These are phyloP conservation scores for Keithomyces neogunnii DNA, from an alignment of 2,329 filamentous ascomycete species.

Conservation along the genomic window DNA sequence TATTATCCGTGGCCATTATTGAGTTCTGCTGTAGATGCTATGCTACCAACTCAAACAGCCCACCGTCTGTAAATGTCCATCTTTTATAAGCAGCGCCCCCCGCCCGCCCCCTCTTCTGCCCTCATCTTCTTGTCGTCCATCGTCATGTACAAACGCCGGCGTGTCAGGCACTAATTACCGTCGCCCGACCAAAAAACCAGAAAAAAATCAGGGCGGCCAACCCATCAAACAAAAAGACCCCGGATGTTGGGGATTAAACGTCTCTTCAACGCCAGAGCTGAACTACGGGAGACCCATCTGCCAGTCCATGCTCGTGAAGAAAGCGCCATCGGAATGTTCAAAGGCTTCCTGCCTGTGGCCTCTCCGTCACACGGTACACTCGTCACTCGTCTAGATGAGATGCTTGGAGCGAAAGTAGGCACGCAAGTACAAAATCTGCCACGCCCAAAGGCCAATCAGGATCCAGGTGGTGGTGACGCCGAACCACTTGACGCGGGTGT, in stretches of 20 bases:
- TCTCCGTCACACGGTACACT: too few species aligned
- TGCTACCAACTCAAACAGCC: background rate
- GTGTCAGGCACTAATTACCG: conserved; percentile 3
- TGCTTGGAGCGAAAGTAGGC: conserved; percentile 77
- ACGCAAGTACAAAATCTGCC: conserved; percentile 96
- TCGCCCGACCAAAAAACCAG: conserved; percentile 3
- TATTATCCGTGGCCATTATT: background rate
- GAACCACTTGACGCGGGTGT: conserved; percentile 98
- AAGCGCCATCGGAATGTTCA: too few species aligned
- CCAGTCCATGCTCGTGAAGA: too few species aligned
- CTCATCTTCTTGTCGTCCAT: conserved; percentile 2
- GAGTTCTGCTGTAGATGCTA: background rate
- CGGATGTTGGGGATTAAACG: background rate
- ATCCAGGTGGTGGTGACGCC: conserved; percentile 88
- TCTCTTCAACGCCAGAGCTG: background rate
- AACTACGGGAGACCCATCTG: too few species aligned
- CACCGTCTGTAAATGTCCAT: background rate
- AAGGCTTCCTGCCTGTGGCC: too few species aligned
- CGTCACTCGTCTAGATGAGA: conserved; percentile 21
- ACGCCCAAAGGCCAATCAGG: conserved; percentile 79
- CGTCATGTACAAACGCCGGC: conserved; percentile 15
- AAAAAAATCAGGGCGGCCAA: background rate
- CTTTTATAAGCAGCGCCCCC: background rate
- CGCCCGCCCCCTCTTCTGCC: background rate
- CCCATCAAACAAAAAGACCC: background rate